Base-by-base conservation (phyloP, 805 yeast genomes). In the Starmerella floricola region DNA sequence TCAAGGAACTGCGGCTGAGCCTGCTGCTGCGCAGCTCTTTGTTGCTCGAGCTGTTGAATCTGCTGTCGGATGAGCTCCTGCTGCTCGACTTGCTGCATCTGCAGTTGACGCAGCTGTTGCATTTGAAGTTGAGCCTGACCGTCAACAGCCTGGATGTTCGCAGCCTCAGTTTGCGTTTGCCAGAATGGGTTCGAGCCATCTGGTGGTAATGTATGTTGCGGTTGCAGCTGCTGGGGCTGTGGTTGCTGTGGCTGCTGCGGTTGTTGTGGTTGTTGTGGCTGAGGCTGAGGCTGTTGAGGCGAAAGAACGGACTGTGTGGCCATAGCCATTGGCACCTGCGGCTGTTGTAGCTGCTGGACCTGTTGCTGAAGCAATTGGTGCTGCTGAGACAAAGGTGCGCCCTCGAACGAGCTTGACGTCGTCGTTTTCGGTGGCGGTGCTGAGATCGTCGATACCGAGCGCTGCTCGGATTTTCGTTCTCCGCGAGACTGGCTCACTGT, bases 41-140 rank as follows among this genome's bases (percentile, higher is more conserved):
- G 55, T 36, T 39, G 54, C 31, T 42, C 45, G 21, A 38, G 44
- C 48, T 42, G 52, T 49, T 29, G 50, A 35, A 37, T 50, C 50
- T 51, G 54, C 56, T 45, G 51, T 35, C 51, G 51, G 43, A 51
- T 56, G 39, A 46, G 48, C 46, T 51, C 45, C 38, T 46, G 35
- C 38, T 49, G 56, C 36, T 46, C 48, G 37, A 49, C 49, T 46
- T 46, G 56, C 42, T 53, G 57, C 38, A 44, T 23, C 38, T 52
- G 48, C 35, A 53, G 56, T 44, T 53, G 59, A 28, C 44, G 56
- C 44, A 55, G 55, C 38, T 54, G 60, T 45, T 48, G 58, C 46
- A 54, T 58, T 41, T 53, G 61, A 34, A 36, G 29, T 46, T 47
- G 54, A 10, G 54, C 53, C 44, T 55, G 59, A 19, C 41, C 43